phyloP scores from a whole-genome alignment of 441 rosid species.

The Viola pubescens region DNA sequence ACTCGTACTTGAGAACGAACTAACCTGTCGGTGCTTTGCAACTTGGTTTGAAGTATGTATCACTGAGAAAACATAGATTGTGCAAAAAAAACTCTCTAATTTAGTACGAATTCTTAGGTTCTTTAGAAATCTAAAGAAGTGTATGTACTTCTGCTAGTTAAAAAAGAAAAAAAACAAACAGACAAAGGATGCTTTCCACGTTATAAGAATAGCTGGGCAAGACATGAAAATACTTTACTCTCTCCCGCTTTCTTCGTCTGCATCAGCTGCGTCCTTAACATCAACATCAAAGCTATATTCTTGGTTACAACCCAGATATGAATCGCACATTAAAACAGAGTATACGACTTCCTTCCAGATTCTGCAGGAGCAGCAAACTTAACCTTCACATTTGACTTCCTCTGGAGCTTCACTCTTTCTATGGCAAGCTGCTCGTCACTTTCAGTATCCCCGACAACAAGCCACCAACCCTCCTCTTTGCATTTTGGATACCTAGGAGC shows the following conservation, averaged over 20 bases:
- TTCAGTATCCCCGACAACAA: conserved; percentile 77
- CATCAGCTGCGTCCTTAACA: conserved; percentile 45
- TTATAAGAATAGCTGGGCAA: no score
- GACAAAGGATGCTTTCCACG: not conserved
- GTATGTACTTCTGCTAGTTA: no score
- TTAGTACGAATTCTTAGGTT: no score
- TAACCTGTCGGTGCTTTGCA: no score
- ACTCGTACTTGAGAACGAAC: no score
- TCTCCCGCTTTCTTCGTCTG: conserved; percentile 26
- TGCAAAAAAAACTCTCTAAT: no score
- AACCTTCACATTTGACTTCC: conserved; percentile 75
- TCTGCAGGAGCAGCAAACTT: conserved; percentile 69
- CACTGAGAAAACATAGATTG: no score
- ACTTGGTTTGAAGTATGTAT: no score
- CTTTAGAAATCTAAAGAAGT: no score
- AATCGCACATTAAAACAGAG: conserved; percentile 89
- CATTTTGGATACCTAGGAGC: conserved; percentile 64
- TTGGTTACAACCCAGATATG: conserved; percentile 86
- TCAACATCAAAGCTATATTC: conserved; percentile 63
- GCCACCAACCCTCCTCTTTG: conserved; percentile 99
- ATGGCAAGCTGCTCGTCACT: conserved; percentile 79
- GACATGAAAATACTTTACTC: no score
- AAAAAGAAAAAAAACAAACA: not conserved
- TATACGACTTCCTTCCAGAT: conserved; percentile 51
- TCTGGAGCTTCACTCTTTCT: conserved; percentile 75